Evolutionary conservation across 2,329 filamentous ascomycete species (phyloP), one percentile per base, ranked within the genome.

Genomic region (Penicillium crustosum): DNA sequence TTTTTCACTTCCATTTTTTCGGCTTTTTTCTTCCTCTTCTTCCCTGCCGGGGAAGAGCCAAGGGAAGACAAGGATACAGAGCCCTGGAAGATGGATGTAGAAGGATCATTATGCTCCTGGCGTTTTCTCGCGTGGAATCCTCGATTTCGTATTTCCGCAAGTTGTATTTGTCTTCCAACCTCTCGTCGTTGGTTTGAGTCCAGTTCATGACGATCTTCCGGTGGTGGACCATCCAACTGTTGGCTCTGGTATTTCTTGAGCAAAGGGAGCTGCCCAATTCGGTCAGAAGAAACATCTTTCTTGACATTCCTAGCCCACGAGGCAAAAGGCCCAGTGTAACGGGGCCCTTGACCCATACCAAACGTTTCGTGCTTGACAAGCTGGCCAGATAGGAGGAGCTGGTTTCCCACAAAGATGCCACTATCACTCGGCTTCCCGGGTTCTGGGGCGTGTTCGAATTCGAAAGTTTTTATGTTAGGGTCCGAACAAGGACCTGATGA

Each of bases 301-400:
- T 33, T 31, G 13, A 53, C 12, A 29, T 69, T 63, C 5, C 76
- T 72, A 51, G 76, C 76, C 75, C 75, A 78, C 13, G 65, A 61
- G 15, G 75, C 75, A 67, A 70, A 78, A 33, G 77, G 77, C 0
- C 77, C 77, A 33, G 66, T 57, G 51, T 79, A 79, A 15, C 62
- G 57, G 19, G 73, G 72, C 7, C 77, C 77, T 69, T 79, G 65
- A 0, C 73, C 75, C 9, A 73, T 68, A 3, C 77, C 77, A 60
- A 68, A 78, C 10, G 68, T 60, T 5, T 70, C 70, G 63, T 79
- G 69, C 9, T 67, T 57, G 2, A 60, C 58, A 6, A 79, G 65
- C 59, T 77, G 66, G 8, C 73, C 69, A 6, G 70, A 67, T 2
- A 58, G 53, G n/a, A 79, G 19, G 2, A 76, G 61, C 21, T 70